These are phyloP conservation scores for Solanum sitiens DNA, from an alignment of 257 asterid species.

Conservation along the genomic window DNA sequence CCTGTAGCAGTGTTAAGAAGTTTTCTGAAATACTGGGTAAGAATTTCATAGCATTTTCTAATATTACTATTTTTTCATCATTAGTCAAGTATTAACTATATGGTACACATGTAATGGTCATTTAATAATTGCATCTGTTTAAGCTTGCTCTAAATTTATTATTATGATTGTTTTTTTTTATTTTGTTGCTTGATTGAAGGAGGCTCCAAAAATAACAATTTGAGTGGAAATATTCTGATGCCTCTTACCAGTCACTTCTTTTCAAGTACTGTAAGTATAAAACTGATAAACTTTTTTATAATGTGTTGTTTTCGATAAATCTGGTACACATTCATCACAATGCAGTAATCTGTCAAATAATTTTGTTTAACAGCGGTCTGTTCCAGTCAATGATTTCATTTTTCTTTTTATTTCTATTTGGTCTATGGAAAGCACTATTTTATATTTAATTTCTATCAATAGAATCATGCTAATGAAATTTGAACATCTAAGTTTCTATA, in stretches of 20 bases:
- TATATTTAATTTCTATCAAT: no score
- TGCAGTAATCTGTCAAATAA: neutral
- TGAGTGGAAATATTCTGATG: slow-evolving; percentile 54
- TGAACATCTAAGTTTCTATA: no score
- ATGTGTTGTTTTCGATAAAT: no score
- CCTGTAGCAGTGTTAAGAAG: neutral
- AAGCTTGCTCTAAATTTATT: neutral
- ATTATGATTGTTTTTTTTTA: neutral
- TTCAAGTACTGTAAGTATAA: no score
- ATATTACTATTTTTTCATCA: neutral
- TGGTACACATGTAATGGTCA: neutral
- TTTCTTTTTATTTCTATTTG: no score
- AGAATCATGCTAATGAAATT: no score
- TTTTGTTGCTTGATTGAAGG: slow-evolving; percentile 20
- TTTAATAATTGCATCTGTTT: neutral
- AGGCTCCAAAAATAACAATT: slow-evolving; percentile 82
- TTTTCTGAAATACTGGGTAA: neutral
- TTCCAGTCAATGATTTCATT: neutral
- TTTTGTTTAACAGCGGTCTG: no score
- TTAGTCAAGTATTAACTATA: neutral
- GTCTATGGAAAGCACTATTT: neutral
- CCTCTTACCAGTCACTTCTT: neutral
- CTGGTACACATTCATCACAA: no score
- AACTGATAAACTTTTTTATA: neutral
- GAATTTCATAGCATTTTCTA: neutral